A percentile compares a stretch with the other conserved stretches of the same genome.
These are phyloP conservation scores for Polyporus tsugae DNA, from an alignment of 1,284 basidiomycete species.

Conservation along the genomic window DNA sequence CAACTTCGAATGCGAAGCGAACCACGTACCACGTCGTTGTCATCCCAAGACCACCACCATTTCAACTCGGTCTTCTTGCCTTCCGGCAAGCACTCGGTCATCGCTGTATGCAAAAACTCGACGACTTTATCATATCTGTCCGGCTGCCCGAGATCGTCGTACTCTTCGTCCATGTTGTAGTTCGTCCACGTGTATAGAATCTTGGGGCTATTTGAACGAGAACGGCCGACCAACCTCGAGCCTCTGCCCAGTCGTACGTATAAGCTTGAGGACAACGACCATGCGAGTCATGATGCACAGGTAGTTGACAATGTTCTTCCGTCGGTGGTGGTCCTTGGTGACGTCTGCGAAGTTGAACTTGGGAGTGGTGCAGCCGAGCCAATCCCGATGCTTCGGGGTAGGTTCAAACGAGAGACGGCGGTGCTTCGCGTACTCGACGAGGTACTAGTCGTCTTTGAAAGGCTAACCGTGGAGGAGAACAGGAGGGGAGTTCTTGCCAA, in stretches of 20 bases:
- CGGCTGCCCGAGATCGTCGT: not conserved
- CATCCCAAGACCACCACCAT: slow-evolving; percentile 15
- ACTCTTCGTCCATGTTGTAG: slow-evolving; percentile 7
- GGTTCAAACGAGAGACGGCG: not conserved
- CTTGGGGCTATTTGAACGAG: slow-evolving; percentile 8
- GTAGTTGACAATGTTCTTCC: not conserved
- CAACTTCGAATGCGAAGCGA: not conserved
- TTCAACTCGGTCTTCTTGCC: slow-evolving; percentile 8
- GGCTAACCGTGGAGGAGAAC: slow-evolving; percentile 11
- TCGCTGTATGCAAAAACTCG: not conserved
- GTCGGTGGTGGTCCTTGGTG: not conserved
- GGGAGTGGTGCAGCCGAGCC: not conserved
- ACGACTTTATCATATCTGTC: not conserved
- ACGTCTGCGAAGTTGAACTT: slow-evolving; percentile 16
- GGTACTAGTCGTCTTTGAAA: slow-evolving; percentile 6
- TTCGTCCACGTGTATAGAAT: slow-evolving; percentile 15
- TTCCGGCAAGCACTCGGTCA: slow-evolving; percentile 5
- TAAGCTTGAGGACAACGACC: not conserved
- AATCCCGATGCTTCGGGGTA: not conserved
- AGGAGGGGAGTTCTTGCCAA: not conserved
- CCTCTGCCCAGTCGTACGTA: not conserved
- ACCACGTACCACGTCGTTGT: slow-evolving; percentile 8
- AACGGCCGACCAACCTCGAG: slow-evolving; percentile 1
- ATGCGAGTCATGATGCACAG: not conserved
- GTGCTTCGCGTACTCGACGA: slow-evolving; percentile 9